Evolutionary conservation across 2,329 filamentous ascomycete genomes (phyloP).

Genomic region (Trichoderma oligosporum): DNA sequence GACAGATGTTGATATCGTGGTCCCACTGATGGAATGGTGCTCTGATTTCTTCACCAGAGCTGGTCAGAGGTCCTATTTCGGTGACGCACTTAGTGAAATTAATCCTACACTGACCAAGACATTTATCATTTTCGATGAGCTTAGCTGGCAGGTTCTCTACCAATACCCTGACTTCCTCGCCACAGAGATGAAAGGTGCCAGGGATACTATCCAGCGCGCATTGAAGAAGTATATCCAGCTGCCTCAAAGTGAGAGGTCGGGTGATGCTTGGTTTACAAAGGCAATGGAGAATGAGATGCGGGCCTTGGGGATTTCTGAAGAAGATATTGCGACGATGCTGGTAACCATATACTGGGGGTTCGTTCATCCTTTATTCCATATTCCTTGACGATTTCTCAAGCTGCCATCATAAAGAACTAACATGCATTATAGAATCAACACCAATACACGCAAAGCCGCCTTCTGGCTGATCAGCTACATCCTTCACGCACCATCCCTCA

Average conservation of each 20-base stretch:
- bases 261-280: not conserved
- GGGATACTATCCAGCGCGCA: not conserved
- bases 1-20: not conserved
- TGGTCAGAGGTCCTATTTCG: conserved; percentile 27
- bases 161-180: conserved; percentile 27
- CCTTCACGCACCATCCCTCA: conserved; percentile 21
- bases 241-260: not conserved
- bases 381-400: not conserved
- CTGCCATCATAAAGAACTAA: not conserved
- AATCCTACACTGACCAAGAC: conserved; percentile 19
- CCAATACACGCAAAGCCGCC: conserved; percentile 27
- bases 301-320: not conserved
- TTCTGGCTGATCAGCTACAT: conserved; percentile 30
- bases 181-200: conserved; percentile 21
- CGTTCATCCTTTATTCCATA: not conserved
- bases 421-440: conserved; percentile 26
- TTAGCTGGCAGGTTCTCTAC: conserved; percentile 29
- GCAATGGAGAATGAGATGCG: not conserved
- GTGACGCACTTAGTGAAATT: conserved; percentile 21
- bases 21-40: conserved; percentile 22
- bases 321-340: conserved; percentile 5
- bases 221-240: not conserved
- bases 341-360: not conserved
- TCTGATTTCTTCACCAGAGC: conserved; percentile 25
- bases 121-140: conserved; percentile 27